These are phyloP conservation scores for Ogataea ramenticola DNA, from an alignment of 805 yeast genomes.

Conservation along the genomic window DNA sequence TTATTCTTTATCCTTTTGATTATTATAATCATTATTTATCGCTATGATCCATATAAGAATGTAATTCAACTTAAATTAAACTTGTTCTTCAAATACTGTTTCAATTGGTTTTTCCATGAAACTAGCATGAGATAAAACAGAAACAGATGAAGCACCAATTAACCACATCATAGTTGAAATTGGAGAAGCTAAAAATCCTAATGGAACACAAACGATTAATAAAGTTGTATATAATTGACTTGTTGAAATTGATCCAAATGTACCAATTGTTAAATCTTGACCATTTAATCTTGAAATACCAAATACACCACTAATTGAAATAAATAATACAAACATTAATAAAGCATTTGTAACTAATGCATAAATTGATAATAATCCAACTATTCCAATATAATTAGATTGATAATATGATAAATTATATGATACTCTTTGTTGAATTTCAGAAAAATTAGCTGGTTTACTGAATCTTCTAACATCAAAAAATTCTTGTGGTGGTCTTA, in stretches of 20 bases:
- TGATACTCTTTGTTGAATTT: constrained; percentile 79
- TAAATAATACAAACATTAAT: constrained; percentile 71
- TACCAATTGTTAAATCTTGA: constrained; percentile 66
- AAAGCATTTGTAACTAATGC: constrained; percentile 82
- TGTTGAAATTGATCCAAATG: constrained; percentile 66
- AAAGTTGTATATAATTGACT: constrained; percentile 88
- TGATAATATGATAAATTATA: constrained; percentile 84
- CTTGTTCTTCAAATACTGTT: constrained; percentile 83
- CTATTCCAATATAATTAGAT: constrained; percentile 75
- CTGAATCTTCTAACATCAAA: constrained; percentile 85
- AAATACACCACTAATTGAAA: constrained; percentile 66
- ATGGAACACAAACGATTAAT: constrained; percentile 54
- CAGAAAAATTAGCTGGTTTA: constrained; percentile 85
- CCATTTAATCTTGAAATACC: constrained; percentile 80
- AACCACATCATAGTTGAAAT: constrained; percentile 92
- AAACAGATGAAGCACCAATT: constrained; percentile 84
- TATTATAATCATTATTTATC: too few species aligned
- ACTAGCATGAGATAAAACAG: constrained; percentile 85
- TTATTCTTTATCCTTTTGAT: too few species aligned
- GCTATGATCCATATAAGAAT: too few species aligned
- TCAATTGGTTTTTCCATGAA: constrained; percentile 97
- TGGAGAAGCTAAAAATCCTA: constrained; percentile 31
- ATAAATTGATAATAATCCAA: constrained; percentile 68
- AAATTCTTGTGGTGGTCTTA: constrained; percentile 90
- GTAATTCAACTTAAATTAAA: constrained; percentile 14